phyloP scores from a whole-genome alignment of 2,329 filamentous ascomycete species.

The Alternaria sp. region DNA sequence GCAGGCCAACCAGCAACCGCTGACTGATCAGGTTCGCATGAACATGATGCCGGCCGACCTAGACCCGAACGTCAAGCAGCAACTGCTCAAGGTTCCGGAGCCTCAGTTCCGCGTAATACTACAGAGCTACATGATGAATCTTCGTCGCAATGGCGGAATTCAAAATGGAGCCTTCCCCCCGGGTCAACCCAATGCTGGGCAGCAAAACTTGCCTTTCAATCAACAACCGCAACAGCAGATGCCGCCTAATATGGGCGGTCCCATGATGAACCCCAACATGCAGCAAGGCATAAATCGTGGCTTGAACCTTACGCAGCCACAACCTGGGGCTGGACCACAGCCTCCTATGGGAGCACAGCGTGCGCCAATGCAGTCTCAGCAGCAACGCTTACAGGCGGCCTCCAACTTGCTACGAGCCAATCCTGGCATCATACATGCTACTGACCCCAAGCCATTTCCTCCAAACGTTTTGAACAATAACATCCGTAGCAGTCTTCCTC shows the following conservation, averaged over 20 bases:
- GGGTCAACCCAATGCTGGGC: conserved; percentile 27
- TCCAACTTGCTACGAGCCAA: conserved; percentile 38
- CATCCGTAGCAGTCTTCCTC: conserved; percentile 50
- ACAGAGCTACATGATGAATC: conserved; percentile 29
- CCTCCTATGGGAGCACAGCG: conserved; percentile 34
- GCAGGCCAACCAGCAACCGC: conserved; percentile 30
- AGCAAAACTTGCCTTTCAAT: conserved; percentile 42
- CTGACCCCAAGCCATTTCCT: conserved; percentile 41
- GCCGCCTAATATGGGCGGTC: conserved; percentile 29
- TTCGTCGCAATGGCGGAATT: conserved; percentile 30
- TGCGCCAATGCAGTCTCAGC: conserved; percentile 27
- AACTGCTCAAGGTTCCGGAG: conserved; percentile 45
- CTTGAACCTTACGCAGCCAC: conserved; percentile 38
- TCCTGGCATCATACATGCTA: conserved; percentile 42
- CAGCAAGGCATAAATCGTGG: conserved; percentile 30
- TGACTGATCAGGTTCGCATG: conserved; percentile 43
- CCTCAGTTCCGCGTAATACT: conserved; percentile 40
- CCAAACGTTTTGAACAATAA: conserved; percentile 34
- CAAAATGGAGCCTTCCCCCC: conserved; percentile 29
- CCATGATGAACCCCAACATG: conserved; percentile 40
- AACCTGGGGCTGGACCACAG: conserved; percentile 31
- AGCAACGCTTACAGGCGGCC: conserved; percentile 35
- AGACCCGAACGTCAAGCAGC: conserved; percentile 36
- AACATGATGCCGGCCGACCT: conserved; percentile 41
- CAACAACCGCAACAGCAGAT: conserved; percentile 31